A percentile compares a stretch with the other conserved stretches of the same genome.
Evolutionary conservation across 495 filamentous ascomycete species (phyloP).

Genomic region (Talaromyces borbonicus): DNA sequence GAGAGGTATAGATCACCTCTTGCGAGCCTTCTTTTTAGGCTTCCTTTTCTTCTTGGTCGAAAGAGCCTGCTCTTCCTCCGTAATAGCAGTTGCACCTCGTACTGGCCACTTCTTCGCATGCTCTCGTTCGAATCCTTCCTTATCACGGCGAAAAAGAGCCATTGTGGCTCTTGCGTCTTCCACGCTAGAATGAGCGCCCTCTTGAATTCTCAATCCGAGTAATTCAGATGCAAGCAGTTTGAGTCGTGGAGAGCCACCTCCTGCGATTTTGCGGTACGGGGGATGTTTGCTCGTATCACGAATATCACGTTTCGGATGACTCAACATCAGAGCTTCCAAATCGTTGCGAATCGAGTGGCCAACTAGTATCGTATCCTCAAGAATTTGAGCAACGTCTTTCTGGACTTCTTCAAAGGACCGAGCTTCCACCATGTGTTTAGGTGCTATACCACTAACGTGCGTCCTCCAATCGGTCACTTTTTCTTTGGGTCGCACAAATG

Average conservation of each 20-base stretch:
- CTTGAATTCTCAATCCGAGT: constrained; percentile 75
- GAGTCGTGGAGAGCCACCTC: constrained; percentile 69
- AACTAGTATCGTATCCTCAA: constrained; percentile 65
- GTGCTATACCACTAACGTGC: constrained; percentile 65
- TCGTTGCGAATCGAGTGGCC: constrained; percentile 91
- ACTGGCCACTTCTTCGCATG: constrained; percentile 54
- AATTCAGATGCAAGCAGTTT: constrained; percentile 66
- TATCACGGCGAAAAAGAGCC: constrained; percentile 72
- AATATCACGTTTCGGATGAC: constrained; percentile 65
- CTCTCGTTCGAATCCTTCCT: constrained; percentile 73
- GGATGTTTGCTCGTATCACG: constrained; percentile 76
- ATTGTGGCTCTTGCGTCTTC: constrained; percentile 89
- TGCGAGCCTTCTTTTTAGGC: constrained; percentile 37
- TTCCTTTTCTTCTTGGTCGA: constrained; percentile 45
- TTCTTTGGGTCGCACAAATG: constrained; percentile 70
- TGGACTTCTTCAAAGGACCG: constrained; percentile 67
- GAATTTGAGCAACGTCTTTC: constrained; percentile 55
- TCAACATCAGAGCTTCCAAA: constrained; percentile 61
- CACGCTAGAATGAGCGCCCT: constrained; percentile 60
- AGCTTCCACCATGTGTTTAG: constrained; percentile 58
- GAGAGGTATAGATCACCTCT: constrained; percentile 30
- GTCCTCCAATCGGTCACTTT: constrained; percentile 84
- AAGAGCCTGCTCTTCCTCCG: constrained; percentile 28
- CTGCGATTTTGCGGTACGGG: constrained; percentile 60
- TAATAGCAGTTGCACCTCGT: constrained; percentile 27